Base-by-base conservation (phyloP, 345 rosid species). In the Ceriops zippeliana region DNA sequence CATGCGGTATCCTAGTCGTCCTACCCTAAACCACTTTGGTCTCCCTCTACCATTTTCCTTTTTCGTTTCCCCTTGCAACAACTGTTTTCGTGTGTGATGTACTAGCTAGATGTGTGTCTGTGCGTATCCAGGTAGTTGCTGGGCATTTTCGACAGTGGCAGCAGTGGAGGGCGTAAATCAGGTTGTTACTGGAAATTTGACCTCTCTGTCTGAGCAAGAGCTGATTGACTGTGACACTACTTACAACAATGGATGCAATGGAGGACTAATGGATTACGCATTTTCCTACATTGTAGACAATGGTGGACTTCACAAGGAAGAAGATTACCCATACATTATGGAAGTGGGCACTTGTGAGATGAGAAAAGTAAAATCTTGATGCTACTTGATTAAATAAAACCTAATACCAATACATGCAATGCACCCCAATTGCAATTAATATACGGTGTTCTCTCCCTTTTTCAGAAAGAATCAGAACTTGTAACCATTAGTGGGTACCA, bases 61-160 rank as follows among this genome's bases (percentile, higher is more conserved):
- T 38, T 38, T 38, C 6, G 7, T 20, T 20, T 52, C 24, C 5
- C 6, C 22, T 56, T 24, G 28, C 59, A 24, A 21, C 28, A 22
- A 24, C 26, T 10, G 37, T 27, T 56, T 24, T 56, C 59, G 1
- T 11, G 26, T 56, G 24, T 9, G 28, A 56, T 21, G 59, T 56
- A 16, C 16, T 27, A 20, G 24, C 16, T 26, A 56, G 20, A 11
- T 59, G 51, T 52, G 10, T 26, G 46, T 15, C 7, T 8, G 32
- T 13, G 9, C 47, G 24, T 22, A 11, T 49, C n/a, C 70, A 73
- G 76, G 76, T 15, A 76, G 79, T 35, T 76, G 79, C 62, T 76
- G 79, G 79, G 79, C 79, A 26, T 76, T 76, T 66, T 76, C 79
- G 6, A 76, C 79, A 0, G 79, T 76, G 28, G 79, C 79, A 0